Evolutionary conservation across 257 asterid species (phyloP).

Genomic region (Fraxinus cuspidata): DNA sequence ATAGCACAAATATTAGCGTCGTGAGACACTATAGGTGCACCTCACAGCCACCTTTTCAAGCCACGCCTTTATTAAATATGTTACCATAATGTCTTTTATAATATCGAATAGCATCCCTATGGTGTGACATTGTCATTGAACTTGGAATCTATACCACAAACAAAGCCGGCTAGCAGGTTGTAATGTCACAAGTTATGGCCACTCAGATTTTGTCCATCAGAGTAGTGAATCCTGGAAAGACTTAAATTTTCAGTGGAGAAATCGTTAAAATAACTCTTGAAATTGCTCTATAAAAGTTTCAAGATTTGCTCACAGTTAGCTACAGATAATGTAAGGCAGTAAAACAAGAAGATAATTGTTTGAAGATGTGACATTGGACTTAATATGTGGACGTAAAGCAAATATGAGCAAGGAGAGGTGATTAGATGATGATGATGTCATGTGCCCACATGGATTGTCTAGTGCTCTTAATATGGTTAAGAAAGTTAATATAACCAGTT

Average conservation of each 20-base stretch:
- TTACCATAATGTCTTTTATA: neutral
- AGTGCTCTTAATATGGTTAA: neutral
- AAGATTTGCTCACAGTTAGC: neutral
- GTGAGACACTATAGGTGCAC: too few species aligned
- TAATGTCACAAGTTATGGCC: neutral
- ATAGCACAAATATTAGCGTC: too few species aligned
- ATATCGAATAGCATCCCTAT: slow-evolving; percentile 17
- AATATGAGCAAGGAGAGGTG: neutral
- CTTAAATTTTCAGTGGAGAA: neutral
- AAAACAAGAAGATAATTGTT: neutral
- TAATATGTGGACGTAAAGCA: neutral
- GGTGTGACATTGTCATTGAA: slow-evolving; percentile 1
- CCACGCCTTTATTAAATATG: neutral
- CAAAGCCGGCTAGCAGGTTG: slow-evolving; percentile 14
- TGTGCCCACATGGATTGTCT: neutral
- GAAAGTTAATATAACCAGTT: neutral
- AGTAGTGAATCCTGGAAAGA: neutral
- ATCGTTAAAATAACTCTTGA: too few species aligned
- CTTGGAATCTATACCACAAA: slow-evolving; percentile 9
- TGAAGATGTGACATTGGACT: neutral
- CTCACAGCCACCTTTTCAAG: neutral
- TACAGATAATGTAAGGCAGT: neutral
- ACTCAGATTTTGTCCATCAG: slow-evolving; percentile 10
- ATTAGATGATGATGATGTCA: neutral
- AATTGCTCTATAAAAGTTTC: neutral